Percentiles rank a stretch among this genome's conserved stretches.
Conservation (phyloP, 2,329 filamentous ascomycete genomes). For the Aureobasidium sp. region DNA sequence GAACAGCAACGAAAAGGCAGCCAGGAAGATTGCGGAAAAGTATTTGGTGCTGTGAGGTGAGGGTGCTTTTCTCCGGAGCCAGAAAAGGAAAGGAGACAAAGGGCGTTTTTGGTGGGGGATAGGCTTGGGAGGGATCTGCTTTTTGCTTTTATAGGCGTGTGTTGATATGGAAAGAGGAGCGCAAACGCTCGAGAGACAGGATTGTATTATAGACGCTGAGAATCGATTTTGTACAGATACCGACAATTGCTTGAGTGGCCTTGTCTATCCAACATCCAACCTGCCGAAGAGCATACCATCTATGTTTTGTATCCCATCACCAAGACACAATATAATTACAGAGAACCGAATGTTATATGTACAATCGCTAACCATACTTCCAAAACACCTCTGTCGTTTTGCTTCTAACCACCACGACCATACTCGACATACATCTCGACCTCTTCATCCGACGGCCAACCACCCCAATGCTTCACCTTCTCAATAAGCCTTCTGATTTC, state of each 20-base stretch:
- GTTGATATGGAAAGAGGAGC: no score
- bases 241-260: neutral
- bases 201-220: neutral
- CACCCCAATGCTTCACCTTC: slow-evolving; percentile 31
- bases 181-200: neutral
- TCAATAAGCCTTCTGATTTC: slow-evolving; percentile 23
- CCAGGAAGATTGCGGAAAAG: slow-evolving; percentile 50
- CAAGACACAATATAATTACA: neutral
- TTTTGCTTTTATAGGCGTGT: neutral
- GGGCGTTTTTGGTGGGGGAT: neutral
- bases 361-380: neutral
- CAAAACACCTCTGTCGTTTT: neutral
- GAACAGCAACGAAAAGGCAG: slow-evolving; percentile 53
- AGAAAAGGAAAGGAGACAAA: neutral
- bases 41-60: slow-evolving; percentile 36
- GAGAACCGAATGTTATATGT: neutral
- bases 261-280: neutral
- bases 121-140: neutral
- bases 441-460: slow-evolving; percentile 36
- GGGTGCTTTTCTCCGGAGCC: no score
- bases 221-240: neutral
- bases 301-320: neutral
- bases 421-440: slow-evolving; percentile 24
- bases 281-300: neutral
- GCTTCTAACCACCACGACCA: neutral